These are phyloP conservation scores for Ophiorrhiza pumila DNA, from an alignment of 257 asterid species.

Conservation along the genomic window DNA sequence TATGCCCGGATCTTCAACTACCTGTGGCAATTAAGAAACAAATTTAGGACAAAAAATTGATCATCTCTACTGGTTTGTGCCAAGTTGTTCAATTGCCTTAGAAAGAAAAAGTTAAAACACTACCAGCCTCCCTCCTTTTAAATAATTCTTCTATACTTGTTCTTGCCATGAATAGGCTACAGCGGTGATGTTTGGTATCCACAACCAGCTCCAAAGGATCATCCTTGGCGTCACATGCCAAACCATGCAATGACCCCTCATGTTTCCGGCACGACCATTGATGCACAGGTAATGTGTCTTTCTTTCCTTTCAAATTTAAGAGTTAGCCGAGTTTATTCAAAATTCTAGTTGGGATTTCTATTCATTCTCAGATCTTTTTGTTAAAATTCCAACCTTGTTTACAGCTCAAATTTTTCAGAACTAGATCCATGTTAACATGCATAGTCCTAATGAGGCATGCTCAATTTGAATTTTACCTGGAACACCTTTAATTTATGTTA, in stretches of 20 bases:
- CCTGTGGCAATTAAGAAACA: neutral
- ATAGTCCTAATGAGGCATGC: neutral
- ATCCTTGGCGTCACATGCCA: conserved; percentile 99
- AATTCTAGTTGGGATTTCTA: neutral
- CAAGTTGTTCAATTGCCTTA: neutral
- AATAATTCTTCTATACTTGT: neutral
- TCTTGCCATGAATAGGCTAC: conserved; percentile 48
- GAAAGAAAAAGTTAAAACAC: neutral
- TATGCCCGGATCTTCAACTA: neutral
- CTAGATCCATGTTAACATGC: neutral
- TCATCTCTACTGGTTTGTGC: neutral
- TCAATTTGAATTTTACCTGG: neutral
- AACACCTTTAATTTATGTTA: neutral
- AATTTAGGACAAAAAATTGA: neutral
- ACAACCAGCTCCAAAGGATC: conserved; percentile 99
- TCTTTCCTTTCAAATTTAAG: neutral
- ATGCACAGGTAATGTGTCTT: conserved; percentile 62
- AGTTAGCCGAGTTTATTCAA: neutral
- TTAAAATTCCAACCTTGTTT: neutral
- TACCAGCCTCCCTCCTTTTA: neutral
- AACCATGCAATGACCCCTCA: conserved; percentile 99
- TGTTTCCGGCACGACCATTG: conserved; percentile 93
- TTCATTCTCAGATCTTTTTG: neutral
- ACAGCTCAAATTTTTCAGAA: neutral
- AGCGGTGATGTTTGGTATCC: conserved; percentile 99